Evolutionary conservation across 2,329 filamentous ascomycete species (phyloP), one percentile per base, ranked within the genome.

Genomic region (Cordyceps militaris): DNA sequence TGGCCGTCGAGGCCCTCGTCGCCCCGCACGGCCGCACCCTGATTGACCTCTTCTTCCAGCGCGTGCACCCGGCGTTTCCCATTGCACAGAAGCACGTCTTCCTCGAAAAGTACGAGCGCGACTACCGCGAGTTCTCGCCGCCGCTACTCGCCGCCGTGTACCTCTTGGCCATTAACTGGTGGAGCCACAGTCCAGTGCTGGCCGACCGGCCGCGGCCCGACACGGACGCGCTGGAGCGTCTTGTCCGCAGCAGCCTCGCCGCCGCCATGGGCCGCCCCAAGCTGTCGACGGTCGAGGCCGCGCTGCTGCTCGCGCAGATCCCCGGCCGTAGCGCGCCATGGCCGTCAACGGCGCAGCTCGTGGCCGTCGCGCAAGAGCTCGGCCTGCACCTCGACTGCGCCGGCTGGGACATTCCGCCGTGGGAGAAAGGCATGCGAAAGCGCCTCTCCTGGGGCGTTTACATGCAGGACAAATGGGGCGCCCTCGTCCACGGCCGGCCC

Each of bases 391-490:
- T 96, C 42, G 91, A 96, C 71, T 96, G 91, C 73, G 84, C 87
- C 5, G 78, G 79, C 54, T 96, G 92, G 92, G 89, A 89, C 61
- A 93, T 96, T 56, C 89, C 91, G 28, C 79, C 80, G 0, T 96
- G 91, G 91, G 91, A 96, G 70, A 87, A 88, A 64, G 88, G 90
- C 0, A 71, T 96, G 59, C 81, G 92, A 60, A 94, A 93, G 69
- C 83, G 92, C 50, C 81, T 96, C 43, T 91, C 90, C 1, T 96
- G 92, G 91, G 91, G 89, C 2, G 73, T 96, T 52, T 96, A 94
- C 69, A 93, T 95, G 87, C 91, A 96, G 73, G 92, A 97, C 72
- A 95, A 81, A 71, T 96, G 91, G 91, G 89, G 88, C 16, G 86
- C 91, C 2, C 77, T 96, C 21, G 86, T 94, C 24, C 89, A 95